phyloP scores from a whole-genome alignment of 805 yeast species.

The Cyberlindnera galapagoensis region DNA sequence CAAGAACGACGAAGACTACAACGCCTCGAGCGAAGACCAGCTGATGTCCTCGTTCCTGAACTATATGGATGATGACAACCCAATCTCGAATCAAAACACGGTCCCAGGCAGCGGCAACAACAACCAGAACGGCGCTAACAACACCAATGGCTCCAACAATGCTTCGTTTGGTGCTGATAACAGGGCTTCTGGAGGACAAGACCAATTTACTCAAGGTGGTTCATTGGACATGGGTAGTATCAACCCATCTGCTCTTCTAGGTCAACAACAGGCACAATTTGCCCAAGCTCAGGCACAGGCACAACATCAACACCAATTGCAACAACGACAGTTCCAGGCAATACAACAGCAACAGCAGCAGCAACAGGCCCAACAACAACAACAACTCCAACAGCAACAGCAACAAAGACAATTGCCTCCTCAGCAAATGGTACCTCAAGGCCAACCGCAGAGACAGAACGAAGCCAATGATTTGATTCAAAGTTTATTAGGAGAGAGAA shows the following conservation, averaged over 20 bases:
- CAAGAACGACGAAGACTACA: slow-evolving; percentile 20
- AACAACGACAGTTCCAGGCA: slow-evolving; percentile 9
- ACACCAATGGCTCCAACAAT: slow-evolving; percentile 1
- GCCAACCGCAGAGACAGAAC: slow-evolving; percentile 15
- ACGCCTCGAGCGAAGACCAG: slow-evolving; percentile 16
- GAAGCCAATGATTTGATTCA: slow-evolving; percentile 20
- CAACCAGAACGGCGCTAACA: slow-evolving; percentile 10
- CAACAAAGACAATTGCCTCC: slow-evolving; percentile 8
- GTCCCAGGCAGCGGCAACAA: slow-evolving; percentile 19
- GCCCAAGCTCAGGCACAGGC: too few relatives aligned
- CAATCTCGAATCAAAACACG: slow-evolving; percentile 2
- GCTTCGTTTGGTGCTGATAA: slow-evolving; percentile 1
- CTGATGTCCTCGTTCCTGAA: slow-evolving; percentile 42
- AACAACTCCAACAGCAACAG: slow-evolving; percentile 6
- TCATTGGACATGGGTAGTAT: slow-evolving; percentile 12
- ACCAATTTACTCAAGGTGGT: slow-evolving; percentile 8
- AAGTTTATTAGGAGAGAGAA: slow-evolving; percentile 26
- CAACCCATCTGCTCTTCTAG: slow-evolving; percentile 19
- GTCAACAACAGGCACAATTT: slow-evolving; percentile 9
- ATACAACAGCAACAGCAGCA: slow-evolving; percentile 1
- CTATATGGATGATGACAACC: slow-evolving; percentile 34
- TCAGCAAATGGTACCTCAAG: slow-evolving; percentile 21
- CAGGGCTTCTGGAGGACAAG: slow-evolving; percentile 2
- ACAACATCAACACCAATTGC: slow-evolving; percentile 9
- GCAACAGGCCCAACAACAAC: slow-evolving; percentile 2